Evolutionary conservation across 1,284 basidiomycete species (phyloP), one percentile per base, ranked within the genome.

Genomic region (Apiotrichum mycotoxinovorans): DNA sequence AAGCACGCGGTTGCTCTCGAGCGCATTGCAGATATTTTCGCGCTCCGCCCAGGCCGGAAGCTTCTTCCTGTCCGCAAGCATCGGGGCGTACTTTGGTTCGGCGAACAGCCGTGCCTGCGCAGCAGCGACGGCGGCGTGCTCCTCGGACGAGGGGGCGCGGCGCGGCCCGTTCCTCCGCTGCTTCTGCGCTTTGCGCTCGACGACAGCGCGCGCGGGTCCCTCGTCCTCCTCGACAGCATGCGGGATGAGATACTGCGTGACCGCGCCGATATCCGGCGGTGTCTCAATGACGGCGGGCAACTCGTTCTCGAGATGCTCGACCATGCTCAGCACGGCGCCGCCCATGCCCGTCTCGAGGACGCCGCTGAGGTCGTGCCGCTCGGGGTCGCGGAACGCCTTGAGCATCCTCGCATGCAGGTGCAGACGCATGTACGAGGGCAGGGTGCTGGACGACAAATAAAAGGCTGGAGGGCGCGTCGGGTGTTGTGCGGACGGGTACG

Each of bases 351-450:
- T 73, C 60, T 87, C 84, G 20, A 86, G 70, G 26, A 89, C 82
- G 8, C 79, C 79, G 23, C 67, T 68, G 61, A 82, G 77, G 51
- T 83, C 81, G 2, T 80, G 80, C 17, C 76, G 63, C 50, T 75
- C 72, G 1, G 70, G 68, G 60, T 77, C 75, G 58, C 82, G 77
- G 73, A 86, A 80, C 11, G 81, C 81, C 7, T 69, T 58, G 10
- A 90, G 78, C 17, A 90, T 78, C 40, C 80, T 79, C 2, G 84
- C 82, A n/a, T 91, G 82, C 18, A 96, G 81, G 66, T 95, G 85
- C 0, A 97, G 83, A 34, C 90, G 85, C 60, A 96, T 80, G 73
- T 96, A 97, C 0, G 91, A 83, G 0, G 93, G 84, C 8, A 89
- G 79, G 0, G 83, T 83, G 0, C 77, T 70, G 1, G 91, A 92